These are phyloP conservation scores for Colletotrichum tropicicola DNA, from an alignment of 2,329 filamentous ascomycete species.

Conservation along the genomic window DNA sequence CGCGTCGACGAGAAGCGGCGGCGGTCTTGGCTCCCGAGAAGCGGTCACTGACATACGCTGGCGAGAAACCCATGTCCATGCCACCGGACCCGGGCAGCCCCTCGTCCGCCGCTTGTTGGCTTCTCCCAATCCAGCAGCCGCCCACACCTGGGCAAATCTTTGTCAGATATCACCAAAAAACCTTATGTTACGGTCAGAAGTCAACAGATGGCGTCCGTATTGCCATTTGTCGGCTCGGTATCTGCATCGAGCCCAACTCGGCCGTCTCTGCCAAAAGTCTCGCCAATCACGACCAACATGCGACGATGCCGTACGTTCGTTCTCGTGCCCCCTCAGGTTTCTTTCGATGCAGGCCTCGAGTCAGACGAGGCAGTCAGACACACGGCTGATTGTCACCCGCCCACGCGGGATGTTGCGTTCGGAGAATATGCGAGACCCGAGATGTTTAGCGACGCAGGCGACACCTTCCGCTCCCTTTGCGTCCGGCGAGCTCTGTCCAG, in stretches of 20 bases:
- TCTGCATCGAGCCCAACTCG: background rate
- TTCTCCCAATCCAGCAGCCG: background rate
- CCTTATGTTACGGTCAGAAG: background rate
- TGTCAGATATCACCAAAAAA: conserved; percentile 29
- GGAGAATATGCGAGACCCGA: conserved; percentile 11
- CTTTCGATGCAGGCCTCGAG: background rate
- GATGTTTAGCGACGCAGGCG: background rate
- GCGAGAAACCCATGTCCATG: conserved; percentile 25
- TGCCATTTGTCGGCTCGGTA: background rate
- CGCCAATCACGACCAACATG: background rate
- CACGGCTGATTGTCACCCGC: background rate
- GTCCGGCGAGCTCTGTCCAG: background rate
- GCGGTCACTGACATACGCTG: conserved; percentile 8
- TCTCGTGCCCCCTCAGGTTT: background rate
- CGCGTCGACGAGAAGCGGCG: background rate
- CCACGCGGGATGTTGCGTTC: conserved; percentile 2
- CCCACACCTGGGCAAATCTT: conserved; percentile 2
- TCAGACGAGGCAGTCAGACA: background rate
- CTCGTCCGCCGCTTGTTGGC: background rate
- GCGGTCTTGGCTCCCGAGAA: conserved; percentile 11
- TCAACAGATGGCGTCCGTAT: background rate
- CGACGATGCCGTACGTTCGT: background rate
- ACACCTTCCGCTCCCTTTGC: background rate
- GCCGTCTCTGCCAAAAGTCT: background rate
- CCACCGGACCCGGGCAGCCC: conserved; percentile 9